Base-by-base conservation (phyloP, 1,139 yeast genomes). In the Petasospora fabianii region DNA sequence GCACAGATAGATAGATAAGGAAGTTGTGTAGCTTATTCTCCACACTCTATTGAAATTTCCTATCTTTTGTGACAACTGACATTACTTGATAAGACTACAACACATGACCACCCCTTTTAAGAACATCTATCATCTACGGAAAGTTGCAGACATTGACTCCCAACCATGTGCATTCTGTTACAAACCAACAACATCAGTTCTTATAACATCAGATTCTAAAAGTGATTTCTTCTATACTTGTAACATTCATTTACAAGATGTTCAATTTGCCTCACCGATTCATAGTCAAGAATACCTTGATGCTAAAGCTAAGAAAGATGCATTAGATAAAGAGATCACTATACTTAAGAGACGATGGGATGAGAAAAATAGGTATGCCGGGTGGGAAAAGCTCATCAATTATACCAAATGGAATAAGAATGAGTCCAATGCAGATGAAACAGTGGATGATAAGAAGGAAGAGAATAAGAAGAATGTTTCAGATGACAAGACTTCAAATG, bases 201-300 rank as follows among this genome's bases (percentile, higher is more conserved):
- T 84, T 27, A 69, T 81, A n/a, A 66, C 80, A 3, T 61, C 56
- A 16, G 71, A 64, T 42, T 69, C 39, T 48, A 53, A 70, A 51
- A 63, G 68, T 4, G 92, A 84, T 56, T 83, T 79, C 67, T 80
- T 85, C 56, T 84, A 82, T 55, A 68, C 76, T 1, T 85, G 95
- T 56, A 73, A 70, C 19, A 51, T 67, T n/a, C 95, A 84, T 60
- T 59, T 84, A 34, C 60, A 59, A 14, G 94, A 84, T 53, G 59
- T 68, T 1, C 67, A 71, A n/a, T 84, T 84, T 60, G 87, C 84
- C 3, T 59, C 61, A 2, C 77, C 84, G 0, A 52, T 71, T 2
- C 63, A 66, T 27, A 71, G 71, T 10, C 64, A 68, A 2, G 77
- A 68, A 9, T 80, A 77, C 46, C 55, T 62, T 6, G 66, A 62